These are phyloP conservation scores for Teratosphaeriaceae sp. DNA, from an alignment of 2,329 filamentous ascomycete species.

Conservation along the genomic window DNA sequence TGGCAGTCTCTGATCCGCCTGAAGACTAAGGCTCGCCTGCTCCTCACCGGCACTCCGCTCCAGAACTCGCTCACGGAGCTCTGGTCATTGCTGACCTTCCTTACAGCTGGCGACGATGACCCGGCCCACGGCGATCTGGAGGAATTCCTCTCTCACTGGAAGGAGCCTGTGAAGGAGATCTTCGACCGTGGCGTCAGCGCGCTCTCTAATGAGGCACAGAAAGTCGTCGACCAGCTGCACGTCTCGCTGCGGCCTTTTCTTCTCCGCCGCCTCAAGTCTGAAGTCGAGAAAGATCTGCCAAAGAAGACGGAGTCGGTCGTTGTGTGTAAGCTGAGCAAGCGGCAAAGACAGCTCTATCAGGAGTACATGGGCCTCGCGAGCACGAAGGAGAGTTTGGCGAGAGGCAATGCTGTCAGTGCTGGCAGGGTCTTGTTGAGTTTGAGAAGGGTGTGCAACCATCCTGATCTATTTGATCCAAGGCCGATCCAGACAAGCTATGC, in stretches of 20 bases:
- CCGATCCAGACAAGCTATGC: conserved; percentile 96
- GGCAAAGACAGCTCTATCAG: conserved; percentile 92
- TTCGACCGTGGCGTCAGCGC: conserved; percentile 89
- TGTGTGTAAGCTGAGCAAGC: conserved; percentile 89
- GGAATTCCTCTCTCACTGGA: conserved; percentile 94
- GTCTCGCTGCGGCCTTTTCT: conserved; percentile 90
- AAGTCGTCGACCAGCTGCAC: conserved; percentile 88
- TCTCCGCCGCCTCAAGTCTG: conserved; percentile 82
- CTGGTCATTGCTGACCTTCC: conserved; percentile 93
- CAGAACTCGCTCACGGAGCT: conserved; percentile 96
- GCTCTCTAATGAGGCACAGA: conserved; percentile 88
- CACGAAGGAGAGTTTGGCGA: conserved; percentile 80
- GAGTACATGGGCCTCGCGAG: conserved; percentile 88
- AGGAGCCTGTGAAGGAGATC: conserved; percentile 91
- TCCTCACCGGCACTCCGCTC: conserved; percentile 89
- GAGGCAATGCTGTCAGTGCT: conserved; percentile 94
- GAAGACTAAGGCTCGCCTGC: conserved; percentile 77
- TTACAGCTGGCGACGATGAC: conserved; percentile 83
- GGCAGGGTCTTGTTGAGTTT: conserved; percentile 98
- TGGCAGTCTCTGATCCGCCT: conserved; percentile 96
- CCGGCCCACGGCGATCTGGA: conserved; percentile 83
- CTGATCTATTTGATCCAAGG: conserved; percentile 90
- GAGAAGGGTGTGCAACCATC: conserved; percentile 96
- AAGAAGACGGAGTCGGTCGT: conserved; percentile 97
- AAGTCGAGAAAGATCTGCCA: conserved; percentile 99